Conservation (phyloP, 164 flowering plant genomes). For the Vitis labrusca region DNA sequence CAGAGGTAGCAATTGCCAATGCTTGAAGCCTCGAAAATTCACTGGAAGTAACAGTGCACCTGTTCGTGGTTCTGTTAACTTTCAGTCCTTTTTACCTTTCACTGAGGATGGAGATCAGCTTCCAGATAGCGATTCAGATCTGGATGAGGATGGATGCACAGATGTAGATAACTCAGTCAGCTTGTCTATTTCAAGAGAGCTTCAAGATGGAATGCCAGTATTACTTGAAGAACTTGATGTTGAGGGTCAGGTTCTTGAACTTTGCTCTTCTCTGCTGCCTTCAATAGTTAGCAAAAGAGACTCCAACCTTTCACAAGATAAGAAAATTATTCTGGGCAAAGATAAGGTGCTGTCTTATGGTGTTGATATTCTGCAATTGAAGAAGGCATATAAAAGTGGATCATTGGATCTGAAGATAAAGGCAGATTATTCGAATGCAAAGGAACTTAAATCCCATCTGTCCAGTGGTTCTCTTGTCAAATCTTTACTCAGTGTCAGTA, state of each 20-base stretch:
- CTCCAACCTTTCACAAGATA: constrained; percentile 58
- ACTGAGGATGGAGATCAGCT: constrained; percentile 77
- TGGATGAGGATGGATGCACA: constrained; percentile 65
- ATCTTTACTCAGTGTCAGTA: constrained; percentile 85
- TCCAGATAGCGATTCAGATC: constrained; percentile 88
- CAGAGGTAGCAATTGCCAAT: constrained; percentile 90
- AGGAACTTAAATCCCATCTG: constrained; percentile 84
- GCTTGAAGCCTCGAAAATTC: constrained; percentile 92
- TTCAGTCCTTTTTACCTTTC: constrained; percentile 66
- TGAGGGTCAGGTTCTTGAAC: constrained; percentile 64
- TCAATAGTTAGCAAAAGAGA: constrained; percentile 62
- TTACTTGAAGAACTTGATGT: constrained; percentile 73
- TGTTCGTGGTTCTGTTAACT: constrained; percentile 44
- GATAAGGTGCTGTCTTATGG: constrained; percentile 68
- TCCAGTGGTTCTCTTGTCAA: constrained; percentile 88
- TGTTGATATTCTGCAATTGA: constrained; percentile 79
- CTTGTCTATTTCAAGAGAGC: constrained; percentile 65
- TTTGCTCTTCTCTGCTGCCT: constrained; percentile 71
- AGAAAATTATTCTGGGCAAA: constrained; percentile 58
- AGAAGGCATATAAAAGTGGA: constrained; percentile 97
- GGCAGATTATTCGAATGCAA: constrained; percentile 89
- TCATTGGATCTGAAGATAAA: constrained; percentile 91
- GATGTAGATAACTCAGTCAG: constrained; percentile 63
- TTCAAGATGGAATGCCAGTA: constrained; percentile 53
- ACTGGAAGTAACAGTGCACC: constrained; percentile 52